Evolutionary conservation across 2,329 filamentous ascomycete genomes (phyloP).

Genomic region (Aspergillus calidoustus): DNA sequence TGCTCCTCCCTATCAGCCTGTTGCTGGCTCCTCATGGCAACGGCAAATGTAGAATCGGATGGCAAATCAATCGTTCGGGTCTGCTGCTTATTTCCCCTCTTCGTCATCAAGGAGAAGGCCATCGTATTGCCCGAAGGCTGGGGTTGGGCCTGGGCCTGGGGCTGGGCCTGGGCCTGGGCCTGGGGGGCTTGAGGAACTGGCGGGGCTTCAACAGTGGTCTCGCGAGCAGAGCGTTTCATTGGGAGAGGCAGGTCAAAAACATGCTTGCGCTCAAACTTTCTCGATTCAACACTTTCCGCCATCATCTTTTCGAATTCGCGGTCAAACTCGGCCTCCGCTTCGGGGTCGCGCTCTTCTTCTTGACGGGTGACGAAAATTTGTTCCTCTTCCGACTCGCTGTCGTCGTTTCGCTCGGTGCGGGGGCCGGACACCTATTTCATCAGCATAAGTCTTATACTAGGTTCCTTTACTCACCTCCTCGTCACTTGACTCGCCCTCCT

Average conservation of each 20-base stretch:
- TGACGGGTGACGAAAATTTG: constrained; percentile 89
- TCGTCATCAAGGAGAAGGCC: constrained; percentile 95
- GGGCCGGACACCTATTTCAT: constrained; percentile 46
- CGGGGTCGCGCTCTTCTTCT: constrained; percentile 87
- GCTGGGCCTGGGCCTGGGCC: background rate
- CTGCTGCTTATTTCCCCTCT: constrained; percentile 91
- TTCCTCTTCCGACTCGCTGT: constrained; percentile 74
- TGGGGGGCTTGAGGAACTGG: background rate
- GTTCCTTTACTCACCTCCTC: constrained; percentile 50
- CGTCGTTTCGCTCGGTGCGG: constrained; percentile 51
- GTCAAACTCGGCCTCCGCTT: constrained; percentile 96
- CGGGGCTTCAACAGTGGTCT: constrained; percentile 55
- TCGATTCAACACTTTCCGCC: constrained; percentile 92
- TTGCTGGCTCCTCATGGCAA: constrained; percentile 95
- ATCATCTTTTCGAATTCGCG: constrained; percentile 98
- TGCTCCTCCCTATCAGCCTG: constrained; percentile 95
- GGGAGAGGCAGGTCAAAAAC: constrained; percentile 97
- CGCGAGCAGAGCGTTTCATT: constrained; percentile 72
- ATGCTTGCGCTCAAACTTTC: constrained; percentile 93
- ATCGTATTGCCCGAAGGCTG: constrained; percentile 66
- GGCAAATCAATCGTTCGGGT: constrained; percentile 86
- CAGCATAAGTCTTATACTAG: background rate
- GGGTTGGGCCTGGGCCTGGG: constrained; percentile 29
- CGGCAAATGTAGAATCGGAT: constrained; percentile 89
- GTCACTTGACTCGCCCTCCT: constrained; percentile 58